Conservation (phyloP, 1,284 basidiomycete genomes). For the Cutaneotrichosporon sp. region DNA sequence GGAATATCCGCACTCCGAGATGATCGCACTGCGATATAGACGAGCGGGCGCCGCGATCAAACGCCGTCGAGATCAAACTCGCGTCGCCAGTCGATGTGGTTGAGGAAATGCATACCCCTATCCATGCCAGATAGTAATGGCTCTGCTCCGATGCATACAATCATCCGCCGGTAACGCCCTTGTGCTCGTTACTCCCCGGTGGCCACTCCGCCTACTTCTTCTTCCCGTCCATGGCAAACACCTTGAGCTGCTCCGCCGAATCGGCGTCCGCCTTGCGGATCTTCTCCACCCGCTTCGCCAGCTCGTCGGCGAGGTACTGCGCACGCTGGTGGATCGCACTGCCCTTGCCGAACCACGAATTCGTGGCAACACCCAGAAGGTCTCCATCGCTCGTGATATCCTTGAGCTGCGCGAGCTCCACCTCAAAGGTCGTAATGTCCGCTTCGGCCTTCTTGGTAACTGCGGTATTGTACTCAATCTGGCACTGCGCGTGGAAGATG, state of each 20-base stretch:
- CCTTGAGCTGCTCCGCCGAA: conserved; percentile 64
- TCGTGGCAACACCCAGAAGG: conserved; percentile 27
- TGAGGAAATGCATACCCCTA: no score
- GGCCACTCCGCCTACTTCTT: no score
- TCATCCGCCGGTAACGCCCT: no score
- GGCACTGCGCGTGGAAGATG: conserved; percentile 74
- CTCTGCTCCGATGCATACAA: no score
- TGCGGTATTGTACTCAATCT: conserved; percentile 71
- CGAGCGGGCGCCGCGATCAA: no score
- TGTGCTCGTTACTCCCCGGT: no score
- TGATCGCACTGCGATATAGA: no score
- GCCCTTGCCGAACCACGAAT: conserved; percentile 46
- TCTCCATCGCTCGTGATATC: conserved; percentile 53
- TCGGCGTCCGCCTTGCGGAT: conserved; percentile 63
- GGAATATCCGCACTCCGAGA: no score
- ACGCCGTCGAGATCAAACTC: no score
- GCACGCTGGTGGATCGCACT: conserved; percentile 61
- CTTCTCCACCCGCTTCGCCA: conserved; percentile 63
- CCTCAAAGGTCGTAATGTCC: conserved; percentile 66
- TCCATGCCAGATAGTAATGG: no score
- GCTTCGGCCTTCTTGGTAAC: conserved; percentile 63
- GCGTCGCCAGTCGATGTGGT: no score
- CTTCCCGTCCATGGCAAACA: conserved; percentile 27
- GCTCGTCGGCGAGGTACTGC: conserved; percentile 67
- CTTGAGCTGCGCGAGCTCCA: conserved; percentile 65